These are phyloP conservation scores for Aphelidium insulamus DNA, from an alignment of 371 early-diverging fungal genomes.

Conservation along the genomic window DNA sequence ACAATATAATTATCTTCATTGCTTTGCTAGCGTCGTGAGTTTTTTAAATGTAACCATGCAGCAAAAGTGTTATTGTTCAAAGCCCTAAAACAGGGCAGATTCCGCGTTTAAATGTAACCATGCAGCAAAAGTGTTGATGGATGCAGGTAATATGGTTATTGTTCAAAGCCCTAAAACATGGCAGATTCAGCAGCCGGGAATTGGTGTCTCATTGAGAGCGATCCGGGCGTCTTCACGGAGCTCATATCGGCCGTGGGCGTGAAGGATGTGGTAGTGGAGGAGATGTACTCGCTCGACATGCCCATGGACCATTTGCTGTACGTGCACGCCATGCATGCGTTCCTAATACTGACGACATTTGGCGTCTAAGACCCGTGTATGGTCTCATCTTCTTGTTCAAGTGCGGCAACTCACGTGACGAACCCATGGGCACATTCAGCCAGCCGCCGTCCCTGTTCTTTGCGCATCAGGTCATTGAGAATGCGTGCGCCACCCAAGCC, in stretches of 20 bases:
- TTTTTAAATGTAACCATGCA: conserved; percentile 1
- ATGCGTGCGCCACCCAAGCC: conserved; percentile 89
- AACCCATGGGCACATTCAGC: not conserved
- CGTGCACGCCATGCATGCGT: not conserved
- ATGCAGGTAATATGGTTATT: conserved; percentile 7
- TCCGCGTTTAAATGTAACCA: conserved; percentile 4
- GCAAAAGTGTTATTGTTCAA: conserved; percentile 7
- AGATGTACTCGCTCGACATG: conserved; percentile 42
- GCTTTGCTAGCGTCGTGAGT: conserved; percentile 5
- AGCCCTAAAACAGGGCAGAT: conserved; percentile 8
- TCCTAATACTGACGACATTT: conserved; percentile 1
- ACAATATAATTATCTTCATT: conserved; percentile 3
- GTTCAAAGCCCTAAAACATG: too few species aligned
- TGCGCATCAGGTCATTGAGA: conserved; percentile 47
- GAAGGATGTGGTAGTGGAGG: conserved; percentile 54
- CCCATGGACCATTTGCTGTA: conserved; percentile 36
- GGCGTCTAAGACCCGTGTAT: conserved; percentile 31
- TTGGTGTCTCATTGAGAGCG: conserved; percentile 75
- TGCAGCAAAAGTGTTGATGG: conserved; percentile 1
- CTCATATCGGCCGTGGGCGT: conserved; percentile 64
- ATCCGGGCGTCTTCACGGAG: conserved; percentile 79
- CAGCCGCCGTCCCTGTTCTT: conserved; percentile 32
- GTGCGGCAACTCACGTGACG: conserved; percentile 29
- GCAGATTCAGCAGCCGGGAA: too few species aligned
- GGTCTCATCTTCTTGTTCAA: conserved; percentile 83